Evolutionary conservation across 768 basidiomycete species (phyloP), one percentile per base, ranked within the genome.

Genomic region (Epithele typhae): DNA sequence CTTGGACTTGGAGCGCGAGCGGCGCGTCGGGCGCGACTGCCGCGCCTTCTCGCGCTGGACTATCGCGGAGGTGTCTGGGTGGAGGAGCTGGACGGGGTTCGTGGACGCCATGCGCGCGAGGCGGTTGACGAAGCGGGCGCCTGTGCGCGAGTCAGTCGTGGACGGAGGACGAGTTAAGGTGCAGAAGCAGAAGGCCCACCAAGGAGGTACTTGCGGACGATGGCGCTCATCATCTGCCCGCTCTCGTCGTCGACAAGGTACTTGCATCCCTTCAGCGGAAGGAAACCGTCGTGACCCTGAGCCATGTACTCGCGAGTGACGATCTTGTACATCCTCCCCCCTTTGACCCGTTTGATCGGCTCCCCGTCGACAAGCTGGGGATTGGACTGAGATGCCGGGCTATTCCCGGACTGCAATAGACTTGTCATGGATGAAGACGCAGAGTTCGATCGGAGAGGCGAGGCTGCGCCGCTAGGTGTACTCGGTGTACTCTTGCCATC

Each of bases 231-330:
- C 51, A 89, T 67, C 52, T 82, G 76, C 8, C 92, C 92, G 43
- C 76, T 75, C 64, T 96, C 92, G 48, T 91, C 84, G 57, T 93
- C 90, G 21, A 94, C 74, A 33, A 94, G 75, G 55, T 81, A 81
- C 48, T 72, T 72, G 18, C 78, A 72, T 17, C 78, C 81, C 53
- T 79, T 79, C 25, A 95, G 69, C 2, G 82, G 73, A 0, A 67
- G 64, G 64, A 81, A 96, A 0, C 92, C 92, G 56, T 94, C 92
- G 53, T 91, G 87, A 0, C 88, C 89, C 52, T 79, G 68, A 2
- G 84, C 81, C 84, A 94, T 76, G 57, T 94, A 96, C 46, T 91
- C 78, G 57, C 91, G 71, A n/a, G 89, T 92, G 25, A 94, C 83
- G 24, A 96, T 74, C 39, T 74, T 82, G 65, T 92, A 94, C 50